These are phyloP conservation scores for Geosiphon pyriformis DNA, from an alignment of 192 early-diverging fungal genomes.

Conservation along the genomic window DNA sequence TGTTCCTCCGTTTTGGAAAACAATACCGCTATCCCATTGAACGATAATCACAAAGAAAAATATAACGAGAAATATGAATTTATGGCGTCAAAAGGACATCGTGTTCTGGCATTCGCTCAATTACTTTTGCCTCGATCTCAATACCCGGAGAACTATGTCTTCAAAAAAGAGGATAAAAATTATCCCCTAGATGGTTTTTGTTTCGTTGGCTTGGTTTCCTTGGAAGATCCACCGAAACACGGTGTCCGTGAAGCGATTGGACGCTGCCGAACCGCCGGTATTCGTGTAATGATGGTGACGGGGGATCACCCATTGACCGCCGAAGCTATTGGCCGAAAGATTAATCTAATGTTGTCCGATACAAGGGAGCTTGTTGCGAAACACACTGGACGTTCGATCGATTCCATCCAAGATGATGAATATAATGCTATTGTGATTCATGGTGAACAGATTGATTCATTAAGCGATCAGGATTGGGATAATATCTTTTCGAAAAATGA, in stretches of 20 bases:
- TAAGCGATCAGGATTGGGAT: constrained; percentile 88
- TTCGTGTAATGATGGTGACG: constrained; percentile 99
- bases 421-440: constrained; percentile 88
- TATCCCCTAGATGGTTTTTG: constrained; percentile 60
- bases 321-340: constrained; percentile 94
- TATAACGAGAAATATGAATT: constrained; percentile 78
- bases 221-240: constrained; percentile 97
- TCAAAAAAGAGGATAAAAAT: constrained; percentile 72
- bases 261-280: constrained; percentile 84
- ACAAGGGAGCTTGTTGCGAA: constrained; percentile 75
- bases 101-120: constrained; percentile 90
- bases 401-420: constrained; percentile 72
- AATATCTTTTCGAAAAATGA: constrained; percentile 89
- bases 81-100: constrained; percentile 90
- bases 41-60: constrained; percentile 53
- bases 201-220: constrained; percentile 83
- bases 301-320: constrained; percentile 95
- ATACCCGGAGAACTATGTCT: constrained; percentile 70
- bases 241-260: constrained; percentile 98
- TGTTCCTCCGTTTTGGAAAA: constrained; percentile 71
- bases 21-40: constrained; percentile 55
- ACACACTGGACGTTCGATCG: constrained; percentile 53
- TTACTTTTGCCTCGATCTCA: constrained; percentile 57
- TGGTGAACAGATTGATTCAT: constrained; percentile 77
- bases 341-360: constrained; percentile 89